Evolutionary conservation across 208 protist genomes (phyloP).

Genomic region (Acanthamoeba lenticulata): DNA sequence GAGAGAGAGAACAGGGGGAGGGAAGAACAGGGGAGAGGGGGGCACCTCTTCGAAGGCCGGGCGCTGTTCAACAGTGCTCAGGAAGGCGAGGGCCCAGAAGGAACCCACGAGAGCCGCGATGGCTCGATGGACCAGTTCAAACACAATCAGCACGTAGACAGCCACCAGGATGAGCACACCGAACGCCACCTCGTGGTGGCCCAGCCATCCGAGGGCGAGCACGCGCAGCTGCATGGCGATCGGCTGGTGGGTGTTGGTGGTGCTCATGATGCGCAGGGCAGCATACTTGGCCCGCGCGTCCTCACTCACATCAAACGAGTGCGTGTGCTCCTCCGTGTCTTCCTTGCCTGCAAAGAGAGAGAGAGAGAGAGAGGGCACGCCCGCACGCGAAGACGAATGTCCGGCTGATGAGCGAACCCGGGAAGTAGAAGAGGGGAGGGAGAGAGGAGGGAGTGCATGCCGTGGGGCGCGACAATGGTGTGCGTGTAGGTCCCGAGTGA

Average conservation of each 20-base stretch:
- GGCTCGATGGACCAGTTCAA: conserved; percentile 83
- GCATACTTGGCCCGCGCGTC: background rate
- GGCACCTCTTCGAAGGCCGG: conserved; percentile 54
- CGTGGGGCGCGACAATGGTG: background rate
- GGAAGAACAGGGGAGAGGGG: background rate
- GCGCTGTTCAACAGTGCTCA: background rate
- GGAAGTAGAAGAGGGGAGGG: background rate
- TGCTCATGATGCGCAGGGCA: background rate
- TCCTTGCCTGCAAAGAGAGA: conserved; percentile 9
- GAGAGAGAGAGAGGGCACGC: background rate
- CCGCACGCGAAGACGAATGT: background rate
- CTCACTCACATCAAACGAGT: background rate
- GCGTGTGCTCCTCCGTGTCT: conserved; percentile 24
- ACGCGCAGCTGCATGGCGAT: background rate
- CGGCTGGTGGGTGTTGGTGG: conserved; percentile 2
- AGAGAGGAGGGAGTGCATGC: background rate
- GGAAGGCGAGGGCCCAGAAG: conserved; percentile 71
- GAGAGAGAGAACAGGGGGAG: too few relatives aligned
- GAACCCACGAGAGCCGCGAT: conserved; percentile 82
- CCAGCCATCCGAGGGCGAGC: background rate
- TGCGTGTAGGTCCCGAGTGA: background rate
- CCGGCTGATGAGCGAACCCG: background rate
- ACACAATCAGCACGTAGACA: conserved; percentile 84
- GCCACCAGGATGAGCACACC: conserved; percentile 77
- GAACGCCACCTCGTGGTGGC: conserved; percentile 64